Conservation (phyloP, 495 filamentous ascomycete genomes). For the Penicillium turbatum region DNA sequence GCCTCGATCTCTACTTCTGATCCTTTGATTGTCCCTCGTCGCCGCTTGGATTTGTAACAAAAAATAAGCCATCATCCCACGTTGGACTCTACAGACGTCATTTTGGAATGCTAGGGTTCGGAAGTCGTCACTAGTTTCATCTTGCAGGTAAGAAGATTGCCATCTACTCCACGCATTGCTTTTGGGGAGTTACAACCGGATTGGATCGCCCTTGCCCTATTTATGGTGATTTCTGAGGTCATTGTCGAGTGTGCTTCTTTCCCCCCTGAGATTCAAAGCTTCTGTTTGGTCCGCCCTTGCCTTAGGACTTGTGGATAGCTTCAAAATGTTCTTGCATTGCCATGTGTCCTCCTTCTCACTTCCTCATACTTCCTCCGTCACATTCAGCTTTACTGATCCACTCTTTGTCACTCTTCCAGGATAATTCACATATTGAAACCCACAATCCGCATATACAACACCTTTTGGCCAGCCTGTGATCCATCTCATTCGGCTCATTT, state of each 20-base stretch:
- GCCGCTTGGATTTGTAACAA: conserved; percentile 16
- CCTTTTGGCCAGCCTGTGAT: conserved; percentile 29
- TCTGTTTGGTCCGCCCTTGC: conserved; percentile 4
- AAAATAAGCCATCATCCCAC: conserved; percentile 22
- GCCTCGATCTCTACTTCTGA: conserved; percentile 11
- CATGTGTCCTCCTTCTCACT: background rate
- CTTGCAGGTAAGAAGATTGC: conserved; percentile 26
- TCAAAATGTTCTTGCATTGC: background rate
- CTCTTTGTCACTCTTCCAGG: conserved; percentile 25
- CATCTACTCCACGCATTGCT: background rate
- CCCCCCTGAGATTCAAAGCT: conserved; percentile 4
- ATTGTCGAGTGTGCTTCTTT: conserved; percentile 5
- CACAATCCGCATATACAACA: conserved; percentile 19
- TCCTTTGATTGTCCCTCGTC: conserved; percentile 9
- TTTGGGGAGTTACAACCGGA: background rate
- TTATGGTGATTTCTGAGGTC: conserved; percentile 7
- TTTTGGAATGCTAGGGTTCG: conserved; percentile 28
- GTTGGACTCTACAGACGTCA: conserved; percentile 26
- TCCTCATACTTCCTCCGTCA: conserved; percentile 4
- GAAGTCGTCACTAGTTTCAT: conserved; percentile 23
- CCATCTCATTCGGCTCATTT: conserved; percentile 20
- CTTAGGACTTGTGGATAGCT: background rate
- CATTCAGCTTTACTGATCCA: conserved; percentile 25
- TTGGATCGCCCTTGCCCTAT: background rate
- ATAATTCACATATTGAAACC: conserved; percentile 27